These are phyloP conservation scores for Persicaria tinctoria DNA, from an alignment of 148 eudicot species.

Conservation along the genomic window DNA sequence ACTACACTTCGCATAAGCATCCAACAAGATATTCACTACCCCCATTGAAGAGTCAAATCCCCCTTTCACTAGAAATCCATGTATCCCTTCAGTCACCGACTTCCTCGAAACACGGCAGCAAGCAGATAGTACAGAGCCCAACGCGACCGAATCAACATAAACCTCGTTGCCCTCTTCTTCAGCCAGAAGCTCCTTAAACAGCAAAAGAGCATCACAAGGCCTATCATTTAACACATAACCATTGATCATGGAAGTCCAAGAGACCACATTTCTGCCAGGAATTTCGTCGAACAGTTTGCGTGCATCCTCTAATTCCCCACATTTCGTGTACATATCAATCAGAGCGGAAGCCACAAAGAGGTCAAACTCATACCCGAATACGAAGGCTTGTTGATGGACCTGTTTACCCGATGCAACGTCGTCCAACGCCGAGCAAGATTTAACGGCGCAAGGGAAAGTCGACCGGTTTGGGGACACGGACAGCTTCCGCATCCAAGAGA, in stretches of 20 bases:
- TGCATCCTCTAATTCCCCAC: constrained; percentile 53
- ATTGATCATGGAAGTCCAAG: constrained; percentile 63
- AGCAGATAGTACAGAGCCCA: constrained; percentile 55
- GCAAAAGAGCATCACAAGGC: constrained; percentile 32
- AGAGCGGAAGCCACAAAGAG: constrained; percentile 53
- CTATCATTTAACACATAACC: constrained; percentile 53
- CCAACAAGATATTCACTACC: constrained; percentile 57
- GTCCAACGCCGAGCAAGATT: constrained; percentile 44
- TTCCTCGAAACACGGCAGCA: constrained; percentile 41
- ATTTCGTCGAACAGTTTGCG: constrained; percentile 49
- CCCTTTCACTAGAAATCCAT: constrained; percentile 43
- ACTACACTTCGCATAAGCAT: constrained; percentile 69
- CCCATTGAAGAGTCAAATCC: constrained; percentile 39
- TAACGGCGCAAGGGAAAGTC: constrained; percentile 59
- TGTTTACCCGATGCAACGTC: constrained; percentile 53
- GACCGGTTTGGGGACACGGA: constrained; percentile 51
- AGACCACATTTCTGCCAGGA: constrained; percentile 54
- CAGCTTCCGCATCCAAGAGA: constrained; percentile 44
- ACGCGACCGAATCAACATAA: constrained; percentile 43
- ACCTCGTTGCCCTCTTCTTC: constrained; percentile 24
- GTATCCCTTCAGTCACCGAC: constrained; percentile 43
- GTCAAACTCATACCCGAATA: constrained; percentile 44
- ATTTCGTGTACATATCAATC: constrained; percentile 62
- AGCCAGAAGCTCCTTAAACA: constrained; percentile 46
- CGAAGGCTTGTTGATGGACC: constrained; percentile 55